Base-by-base conservation (phyloP, 768 basidiomycete species). In the Russula vinacea region DNA sequence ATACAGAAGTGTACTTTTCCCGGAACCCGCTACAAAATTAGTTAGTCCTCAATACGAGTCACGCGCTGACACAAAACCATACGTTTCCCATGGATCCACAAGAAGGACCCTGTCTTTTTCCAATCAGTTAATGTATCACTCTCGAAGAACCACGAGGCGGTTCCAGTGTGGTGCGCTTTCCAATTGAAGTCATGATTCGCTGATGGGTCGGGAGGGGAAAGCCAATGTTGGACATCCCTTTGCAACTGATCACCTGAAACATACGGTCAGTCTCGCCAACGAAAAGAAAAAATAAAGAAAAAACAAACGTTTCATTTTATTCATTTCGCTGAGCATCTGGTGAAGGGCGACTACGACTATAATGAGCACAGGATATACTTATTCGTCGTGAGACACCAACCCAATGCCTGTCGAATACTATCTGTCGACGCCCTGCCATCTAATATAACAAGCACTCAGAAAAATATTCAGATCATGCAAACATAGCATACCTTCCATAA, bases 61-160 rank as follows among this genome's bases (percentile, higher is more conserved):
- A 5, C 29, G 29, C 29, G 29, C 29, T 29, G 6, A n/a, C n/a
- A 7, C 13, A 39, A 3, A 16, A 2, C 39, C 33, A 17, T 54
- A 54, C 53, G 8, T 22, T 54, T 54, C 1, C 53, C 53, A 37
- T 54, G 1, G n/a, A 54, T 37, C 53, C 35, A 54, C n/a, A 54
- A 54, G 0, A 37, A 17, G 17, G 53, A 37, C 10, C 19, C n/a
- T 29, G 4, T 37, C n/a, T 7, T 17, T n/a, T 22, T 54, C 35
- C 53, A 26, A 24, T 55, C 37, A 5, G 10, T 22, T 7, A 24
- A 55, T 2, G 39, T 0, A 14, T 51, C 39, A n/a, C 54, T 39
- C 13, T 55, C n/a, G 14, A 24, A 22, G n/a, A 55, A 55, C 54
- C 54, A 55, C 5, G 0, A 5, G 10, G 54, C n/a, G 22, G 37